Base-by-base conservation (phyloP, 352 stramenopile species). In the Pythium sukuiense region DNA sequence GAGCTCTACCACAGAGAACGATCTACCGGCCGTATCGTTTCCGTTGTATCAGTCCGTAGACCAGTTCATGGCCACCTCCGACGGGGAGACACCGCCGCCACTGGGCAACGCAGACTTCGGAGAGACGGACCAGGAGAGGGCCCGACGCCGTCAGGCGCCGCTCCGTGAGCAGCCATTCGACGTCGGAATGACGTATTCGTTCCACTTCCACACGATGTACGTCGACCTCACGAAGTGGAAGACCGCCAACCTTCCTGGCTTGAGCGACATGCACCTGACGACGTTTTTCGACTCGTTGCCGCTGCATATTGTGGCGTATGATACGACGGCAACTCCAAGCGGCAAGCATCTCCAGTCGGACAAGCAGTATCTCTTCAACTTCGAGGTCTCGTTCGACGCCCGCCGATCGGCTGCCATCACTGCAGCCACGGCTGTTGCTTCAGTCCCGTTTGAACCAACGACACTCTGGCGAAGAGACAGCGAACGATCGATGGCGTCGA, bases 121-220 rank as follows among this genome's bases (percentile, higher is more conserved):
- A 24, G 87, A 96, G 60, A 79, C 30, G 12, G 76, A 88, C 0
- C 72, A 80, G 13, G 75, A 73, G 18, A 78, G 82, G 3, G 54
- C 52, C 0, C 54, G 60, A 6, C 72, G 87, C 18, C 71, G 80
- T 16, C 67, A 81, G 13, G 90, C 80, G 16, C 76, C 82, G 3
- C 60, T 92, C 0, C 84, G 83, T 1, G 63, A 35, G 0, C 80
- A 92, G 53, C 53, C 50, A 2, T 92, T 82, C 52, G 54, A 73
- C 8, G 76, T 93, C 7, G 84, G 78, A n/a, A 59, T 72, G 6
- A 96, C 83, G 33, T 96, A 96, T 65, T 92, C 87, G 57, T 96
- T 96, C 72, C 81, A 96, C 41, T 96, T 96, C 63, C 85, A 96
- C 72, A 96, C 85, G 1, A 94, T 94, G 85, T 94, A 94, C 64